phyloP scores from a whole-genome alignment of 345 rosid genomes.

The Aquilaria sinensis region DNA sequence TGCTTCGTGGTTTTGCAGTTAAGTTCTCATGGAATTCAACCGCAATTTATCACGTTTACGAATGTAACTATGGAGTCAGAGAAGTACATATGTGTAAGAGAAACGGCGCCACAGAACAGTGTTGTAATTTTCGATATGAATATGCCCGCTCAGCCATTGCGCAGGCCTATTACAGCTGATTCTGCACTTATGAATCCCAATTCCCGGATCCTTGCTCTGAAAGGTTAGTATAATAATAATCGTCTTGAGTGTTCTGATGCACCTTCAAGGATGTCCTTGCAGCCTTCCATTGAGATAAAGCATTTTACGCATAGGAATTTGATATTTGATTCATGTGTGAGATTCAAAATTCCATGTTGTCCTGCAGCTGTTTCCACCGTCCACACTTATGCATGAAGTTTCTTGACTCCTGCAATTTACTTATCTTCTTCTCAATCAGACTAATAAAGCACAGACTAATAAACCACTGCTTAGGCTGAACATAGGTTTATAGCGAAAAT shows the following conservation, averaged over 20 bases:
- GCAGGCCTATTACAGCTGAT: conserved; percentile 84
- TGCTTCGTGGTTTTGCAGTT: conserved; percentile 33
- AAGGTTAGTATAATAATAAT: conserved; percentile 32
- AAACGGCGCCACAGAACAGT: conserved; percentile 81
- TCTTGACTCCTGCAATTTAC: too few species aligned
- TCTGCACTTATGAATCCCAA: conserved; percentile 83
- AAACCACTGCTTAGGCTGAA: too few species aligned
- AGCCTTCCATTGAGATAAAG: too few species aligned
- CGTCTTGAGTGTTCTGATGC: background rate
- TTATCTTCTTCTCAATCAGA: too few species aligned
- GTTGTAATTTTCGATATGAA: conserved; percentile 79
- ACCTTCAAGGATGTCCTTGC: background rate
- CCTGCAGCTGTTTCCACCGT: background rate
- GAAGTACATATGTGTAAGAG: conserved; percentile 81
- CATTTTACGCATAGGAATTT: too few species aligned
- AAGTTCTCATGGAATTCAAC: conserved; percentile 69
- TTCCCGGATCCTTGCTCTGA: conserved; percentile 69
- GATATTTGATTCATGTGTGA: too few species aligned
- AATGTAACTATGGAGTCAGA: conserved; percentile 88
- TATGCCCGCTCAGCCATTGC: conserved; percentile 77
- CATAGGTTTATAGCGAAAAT: too few species aligned
- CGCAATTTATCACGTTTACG: conserved; percentile 71
- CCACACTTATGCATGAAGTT: too few species aligned
- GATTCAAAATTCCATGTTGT: background rate
- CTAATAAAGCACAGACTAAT: too few species aligned